phyloP scores from a whole-genome alignment of 352 stramenopile species.

The Pythium grandisporangium region DNA sequence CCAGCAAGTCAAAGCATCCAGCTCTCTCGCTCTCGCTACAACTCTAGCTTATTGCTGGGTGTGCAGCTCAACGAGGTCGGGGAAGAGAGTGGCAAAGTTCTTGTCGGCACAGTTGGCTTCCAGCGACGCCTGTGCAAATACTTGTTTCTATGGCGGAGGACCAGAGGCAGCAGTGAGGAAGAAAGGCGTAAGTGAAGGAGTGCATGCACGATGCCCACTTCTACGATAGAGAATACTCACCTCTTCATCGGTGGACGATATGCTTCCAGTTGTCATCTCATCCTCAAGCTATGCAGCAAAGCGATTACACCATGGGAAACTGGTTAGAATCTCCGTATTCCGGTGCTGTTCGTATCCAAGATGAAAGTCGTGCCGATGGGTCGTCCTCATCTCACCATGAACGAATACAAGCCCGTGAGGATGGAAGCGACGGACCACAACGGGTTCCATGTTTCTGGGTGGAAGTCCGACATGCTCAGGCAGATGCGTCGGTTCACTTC shows the following conservation, averaged over 20 bases:
- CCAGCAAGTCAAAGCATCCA: no score
- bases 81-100: slow-evolving; percentile 78
- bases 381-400: slow-evolving; percentile 87
- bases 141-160: slow-evolving; percentile 39
- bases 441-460: slow-evolving; percentile 94
- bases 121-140: slow-evolving; percentile 57
- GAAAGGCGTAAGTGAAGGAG: no score
- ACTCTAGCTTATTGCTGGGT: slow-evolving; percentile 2
- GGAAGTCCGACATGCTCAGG: slow-evolving; percentile 93
- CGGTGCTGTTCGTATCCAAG: no score
- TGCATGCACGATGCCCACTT: no score
- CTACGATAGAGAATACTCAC: slow-evolving; percentile 13
- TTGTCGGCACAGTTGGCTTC: slow-evolving; percentile 74
- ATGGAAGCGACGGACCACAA: slow-evolving; percentile 94
- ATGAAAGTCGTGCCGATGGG: no score
- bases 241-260: slow-evolving; percentile 69
- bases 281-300: slow-evolving; percentile 59
- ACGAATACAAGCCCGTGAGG: slow-evolving; percentile 92
- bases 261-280: slow-evolving; percentile 81
- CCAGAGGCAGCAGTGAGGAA: not conserved
- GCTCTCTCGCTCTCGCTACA: no score
- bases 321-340: no score
- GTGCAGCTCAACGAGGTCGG: slow-evolving; percentile 68
- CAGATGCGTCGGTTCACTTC: slow-evolving; percentile 89
- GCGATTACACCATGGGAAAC: no score